Evolutionary conservation across 2,329 filamentous ascomycete genomes (phyloP), one percentile per base, ranked within the genome.

Genomic region (Aspergillus intermedius): DNA sequence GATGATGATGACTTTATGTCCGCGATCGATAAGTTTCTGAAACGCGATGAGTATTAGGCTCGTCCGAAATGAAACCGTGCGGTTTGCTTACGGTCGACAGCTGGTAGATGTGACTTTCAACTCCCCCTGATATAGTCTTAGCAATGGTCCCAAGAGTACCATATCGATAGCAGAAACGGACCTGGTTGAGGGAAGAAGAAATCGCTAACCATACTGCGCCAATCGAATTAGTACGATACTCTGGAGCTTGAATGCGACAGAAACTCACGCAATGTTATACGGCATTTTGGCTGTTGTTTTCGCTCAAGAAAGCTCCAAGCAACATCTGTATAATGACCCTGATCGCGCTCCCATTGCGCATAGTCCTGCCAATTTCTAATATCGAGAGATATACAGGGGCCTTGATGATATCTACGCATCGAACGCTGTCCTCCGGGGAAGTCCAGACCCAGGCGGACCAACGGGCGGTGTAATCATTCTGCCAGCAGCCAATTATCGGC

Each of bases 101-200:
- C 70, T 98, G 93, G 74, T 98, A 98, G 61, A 98, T 97, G 72
- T 98, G 93, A 70, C 89, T 95, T 74, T 98, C 93, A 56, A 98
- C 83, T 60, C 93, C 93, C 65, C 93, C 80, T 79, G 41, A 3
- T 44, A 34, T 45, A 13, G 35, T 61, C 25, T 23, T 5, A 40
- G 37, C 19, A 35, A 35, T 12, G 8, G 10, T 4, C 15, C 10
- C 17, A 40, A 21, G 19, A 12, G 7, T 21, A 22, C 5, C 10
- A 37, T 6, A 21, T 19, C 5, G 2, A 19, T 32, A 23, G 1
- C 10, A 17, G 39, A 21, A 19, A 47, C 69, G 46, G 66, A 77
- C 77, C 91, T 46, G 93, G 91, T 64, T 97, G 91, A 12, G 93
- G 93, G 67, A 94, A 98, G 83, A 98, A 98, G 79, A 95, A 96